These are phyloP conservation scores for Apiosordaria backusii DNA, from an alignment of 495 filamentous ascomycete species.

Conservation along the genomic window DNA sequence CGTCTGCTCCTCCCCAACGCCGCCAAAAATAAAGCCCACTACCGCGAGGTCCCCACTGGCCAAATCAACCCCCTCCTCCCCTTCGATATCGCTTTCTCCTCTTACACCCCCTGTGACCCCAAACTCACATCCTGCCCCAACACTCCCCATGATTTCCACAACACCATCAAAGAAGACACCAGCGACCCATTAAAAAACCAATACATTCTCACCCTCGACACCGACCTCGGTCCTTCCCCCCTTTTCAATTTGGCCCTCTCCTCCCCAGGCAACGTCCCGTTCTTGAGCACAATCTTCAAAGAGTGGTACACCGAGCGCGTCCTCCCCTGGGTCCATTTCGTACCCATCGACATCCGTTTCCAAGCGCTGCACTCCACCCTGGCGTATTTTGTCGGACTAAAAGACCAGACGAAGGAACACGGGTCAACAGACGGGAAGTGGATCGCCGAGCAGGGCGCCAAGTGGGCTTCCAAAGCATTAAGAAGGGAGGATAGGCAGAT, in stretches of 20 bases:
- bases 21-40: constrained; percentile 25
- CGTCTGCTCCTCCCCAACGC: constrained; percentile 39
- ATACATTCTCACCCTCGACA: constrained; percentile 65
- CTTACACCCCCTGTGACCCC: constrained; percentile 44
- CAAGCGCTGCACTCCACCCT: constrained; percentile 63
- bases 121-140: not conserved
- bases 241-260: constrained; percentile 62
- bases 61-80: constrained; percentile 38
- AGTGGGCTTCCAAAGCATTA: constrained; percentile 63
- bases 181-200: constrained; percentile 33
- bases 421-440: constrained; percentile 44
- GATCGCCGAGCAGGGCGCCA: constrained; percentile 65
- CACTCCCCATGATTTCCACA: not conserved
- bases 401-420: constrained; percentile 37
- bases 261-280: constrained; percentile 55
- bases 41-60: constrained; percentile 30
- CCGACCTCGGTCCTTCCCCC: constrained; percentile 64
- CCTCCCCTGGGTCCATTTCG: constrained; percentile 72
- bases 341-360: constrained; percentile 67
- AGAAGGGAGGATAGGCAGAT: constrained; percentile 80
- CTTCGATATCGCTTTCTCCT: constrained; percentile 45
- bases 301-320: constrained; percentile 74
- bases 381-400: constrained; percentile 55
- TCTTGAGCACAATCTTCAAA: constrained; percentile 63
- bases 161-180: not conserved